Percentiles rank a stretch among this genome's conserved stretches.
phyloP scores from a whole-genome alignment of 2,329 filamentous ascomycete genomes.

The Allantophomopsis cytisporea region DNA sequence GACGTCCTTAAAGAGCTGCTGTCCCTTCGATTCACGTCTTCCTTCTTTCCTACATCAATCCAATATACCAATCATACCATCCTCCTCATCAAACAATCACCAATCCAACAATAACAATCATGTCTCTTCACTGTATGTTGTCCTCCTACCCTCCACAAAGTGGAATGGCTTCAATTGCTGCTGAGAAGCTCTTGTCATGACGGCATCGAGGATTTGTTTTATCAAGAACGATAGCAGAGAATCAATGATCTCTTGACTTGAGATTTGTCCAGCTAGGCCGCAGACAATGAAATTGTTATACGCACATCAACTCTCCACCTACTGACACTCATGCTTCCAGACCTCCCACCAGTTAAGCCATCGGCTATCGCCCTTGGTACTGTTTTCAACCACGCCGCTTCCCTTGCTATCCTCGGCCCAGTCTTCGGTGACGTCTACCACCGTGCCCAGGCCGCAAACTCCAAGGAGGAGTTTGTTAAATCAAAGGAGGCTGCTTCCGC shows the following conservation, averaged over 20 bases:
- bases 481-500: conserved; percentile 86
- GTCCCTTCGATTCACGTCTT: neutral
- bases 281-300: no score
- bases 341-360: conserved; percentile 81
- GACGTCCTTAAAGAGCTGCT: neutral
- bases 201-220: conserved; percentile 3
- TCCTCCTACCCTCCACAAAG: neutral
- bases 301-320: neutral
- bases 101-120: conserved; percentile 9
- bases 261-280: no score
- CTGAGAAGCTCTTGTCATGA: conserved; percentile 3
- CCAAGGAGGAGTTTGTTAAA: conserved; percentile 90
- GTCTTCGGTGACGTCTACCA: conserved; percentile 93
- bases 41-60: neutral
- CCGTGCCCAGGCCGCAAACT: conserved; percentile 80
- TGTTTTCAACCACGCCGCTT: conserved; percentile 86
- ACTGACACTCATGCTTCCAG: conserved; percentile 5
- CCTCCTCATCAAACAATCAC: conserved; percentile 7
- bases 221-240: neutral
- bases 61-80: neutral
- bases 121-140: conserved; percentile 16
- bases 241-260: no score
- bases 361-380: conserved; percentile 95
- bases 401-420: conserved; percentile 75
- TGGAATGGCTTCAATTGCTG: neutral